A percentile compares a stretch with the other conserved stretches of the same genome.
These are phyloP conservation scores for Pichia scutulata DNA, from an alignment of 805 yeast genomes.

Conservation along the genomic window DNA sequence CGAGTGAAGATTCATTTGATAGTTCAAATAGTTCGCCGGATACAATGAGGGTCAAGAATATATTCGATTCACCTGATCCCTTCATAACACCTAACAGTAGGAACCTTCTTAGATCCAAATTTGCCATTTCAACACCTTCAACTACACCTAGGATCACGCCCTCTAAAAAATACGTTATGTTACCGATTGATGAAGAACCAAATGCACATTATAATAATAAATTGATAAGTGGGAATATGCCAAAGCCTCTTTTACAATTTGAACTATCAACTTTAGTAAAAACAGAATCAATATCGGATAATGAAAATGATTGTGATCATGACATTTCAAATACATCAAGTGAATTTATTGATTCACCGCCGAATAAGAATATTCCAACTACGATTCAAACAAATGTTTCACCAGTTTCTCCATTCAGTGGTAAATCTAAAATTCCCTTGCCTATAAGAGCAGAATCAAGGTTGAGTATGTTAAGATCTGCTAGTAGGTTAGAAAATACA, in stretches of 20 bases:
- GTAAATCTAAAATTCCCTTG: conserved; percentile 20
- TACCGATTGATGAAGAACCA: conserved; percentile 2
- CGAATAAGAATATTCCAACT: background rate
- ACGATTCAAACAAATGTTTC: background rate
- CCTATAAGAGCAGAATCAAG: conserved; percentile 23
- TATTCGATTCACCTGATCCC: conserved; percentile 21
- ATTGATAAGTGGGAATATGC: conserved; percentile 1
- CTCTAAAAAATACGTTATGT: conserved; percentile 3
- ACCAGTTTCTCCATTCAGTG: conserved; percentile 3
- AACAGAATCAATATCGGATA: background rate
- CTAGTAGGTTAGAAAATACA: conserved; percentile 3
- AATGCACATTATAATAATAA: background rate
- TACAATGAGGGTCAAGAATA: conserved; percentile 5
- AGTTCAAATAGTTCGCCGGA: conserved; percentile 11
- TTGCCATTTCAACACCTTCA: conserved; percentile 11
- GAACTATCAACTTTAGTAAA: conserved; percentile 5
- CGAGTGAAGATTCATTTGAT: background rate
- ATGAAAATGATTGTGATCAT: background rate
- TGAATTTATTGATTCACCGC: background rate
- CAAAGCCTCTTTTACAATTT: conserved; percentile 1
- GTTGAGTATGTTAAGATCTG: conserved; percentile 15
- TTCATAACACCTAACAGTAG: conserved; percentile 25
- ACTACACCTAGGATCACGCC: conserved; percentile 12
- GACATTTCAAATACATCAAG: conserved; percentile 2
- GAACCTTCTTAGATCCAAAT: conserved; percentile 8